Percentiles rank a stretch among this genome's conserved stretches.
phyloP scores from a whole-genome alignment of 306 rosid genomes.

The Fragaria iinumae region DNA sequence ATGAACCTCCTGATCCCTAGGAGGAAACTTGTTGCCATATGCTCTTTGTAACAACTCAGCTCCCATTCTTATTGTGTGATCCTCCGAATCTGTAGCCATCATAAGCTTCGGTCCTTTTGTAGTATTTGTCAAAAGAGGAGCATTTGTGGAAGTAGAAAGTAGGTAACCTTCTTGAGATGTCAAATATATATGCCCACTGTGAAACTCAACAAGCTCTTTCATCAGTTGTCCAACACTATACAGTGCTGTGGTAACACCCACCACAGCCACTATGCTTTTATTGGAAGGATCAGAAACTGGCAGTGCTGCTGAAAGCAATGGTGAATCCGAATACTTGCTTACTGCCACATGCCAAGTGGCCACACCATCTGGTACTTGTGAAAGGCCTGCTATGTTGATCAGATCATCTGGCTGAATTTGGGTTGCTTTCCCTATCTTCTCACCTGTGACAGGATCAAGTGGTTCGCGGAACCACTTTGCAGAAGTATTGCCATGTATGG shows the following conservation, averaged over 20 bases:
- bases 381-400: conserved; percentile 81
- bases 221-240: conserved; percentile 92
- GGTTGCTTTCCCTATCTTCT: conserved; percentile 83
- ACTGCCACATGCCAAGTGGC: conserved; percentile 98
- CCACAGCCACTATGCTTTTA: conserved; percentile 86
- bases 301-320: conserved; percentile 94
- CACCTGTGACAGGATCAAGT: conserved; percentile 84
- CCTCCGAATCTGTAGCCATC: conserved; percentile 83
- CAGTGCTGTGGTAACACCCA: conserved; percentile 93
- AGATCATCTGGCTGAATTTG: conserved; percentile 84
- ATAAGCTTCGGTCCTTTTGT: conserved; percentile 62
- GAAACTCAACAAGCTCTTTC: conserved; percentile 90
- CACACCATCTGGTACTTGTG: conserved; percentile 89
- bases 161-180: conserved; percentile 89
- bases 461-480: conserved; percentile 95
- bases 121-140: conserved; percentile 65
- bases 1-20: conserved; percentile 68
- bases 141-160: conserved; percentile 88
- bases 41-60: conserved; percentile 69
- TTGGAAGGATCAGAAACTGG: conserved; percentile 87
- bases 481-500: conserved; percentile 68
- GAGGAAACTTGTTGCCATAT: conserved; percentile 70
- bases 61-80: conserved; percentile 56
- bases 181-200: conserved; percentile 87
- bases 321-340: conserved; percentile 92